These are phyloP conservation scores for Paramecium octaurelia DNA, from an alignment of 73 alveolate species.

Conservation along the genomic window DNA sequence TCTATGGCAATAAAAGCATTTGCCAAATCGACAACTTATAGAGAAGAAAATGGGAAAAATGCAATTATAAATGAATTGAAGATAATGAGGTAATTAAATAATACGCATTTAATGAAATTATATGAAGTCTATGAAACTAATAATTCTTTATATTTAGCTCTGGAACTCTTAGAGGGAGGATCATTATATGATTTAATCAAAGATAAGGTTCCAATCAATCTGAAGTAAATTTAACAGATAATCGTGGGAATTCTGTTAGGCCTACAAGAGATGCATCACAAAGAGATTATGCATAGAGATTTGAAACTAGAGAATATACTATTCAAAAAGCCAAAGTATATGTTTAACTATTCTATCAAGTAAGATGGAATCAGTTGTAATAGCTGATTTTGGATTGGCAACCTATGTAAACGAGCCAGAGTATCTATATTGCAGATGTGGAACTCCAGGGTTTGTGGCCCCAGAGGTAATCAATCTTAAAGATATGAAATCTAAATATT, in stretches of 20 bases:
- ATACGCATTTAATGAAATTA: slow-evolving; percentile 1
- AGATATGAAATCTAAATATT: slow-evolving; percentile 34
- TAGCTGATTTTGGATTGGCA: slow-evolving; percentile 65
- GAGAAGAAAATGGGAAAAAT: slow-evolving; percentile 57
- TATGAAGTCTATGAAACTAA: slow-evolving; percentile 16
- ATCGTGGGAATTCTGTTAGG: neutral
- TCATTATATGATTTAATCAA: slow-evolving; percentile 6
- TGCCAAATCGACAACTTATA: slow-evolving; percentile 38
- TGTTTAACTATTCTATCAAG: neutral
- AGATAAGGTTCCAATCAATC: neutral
- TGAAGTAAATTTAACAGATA: neutral
- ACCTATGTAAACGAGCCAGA: slow-evolving; percentile 50
- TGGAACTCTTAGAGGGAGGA: slow-evolving; percentile 35
- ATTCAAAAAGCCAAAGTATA: neutral
- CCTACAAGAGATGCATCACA: neutral
- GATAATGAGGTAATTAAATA: neutral
- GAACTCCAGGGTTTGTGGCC: slow-evolving; percentile 66
- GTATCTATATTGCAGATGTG: slow-evolving; percentile 55
- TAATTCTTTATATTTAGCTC: neutral
- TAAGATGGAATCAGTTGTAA: slow-evolving; percentile 26
- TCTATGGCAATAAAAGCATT: slow-evolving; percentile 58
- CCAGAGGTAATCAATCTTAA: slow-evolving; percentile 58
- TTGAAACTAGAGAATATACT: neutral
- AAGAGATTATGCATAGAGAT: slow-evolving; percentile 47
- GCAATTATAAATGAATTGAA: slow-evolving; percentile 3